phyloP scores from a whole-genome alignment of 2,329 filamentous ascomycete species.

The Colletotrichum noveboracense region DNA sequence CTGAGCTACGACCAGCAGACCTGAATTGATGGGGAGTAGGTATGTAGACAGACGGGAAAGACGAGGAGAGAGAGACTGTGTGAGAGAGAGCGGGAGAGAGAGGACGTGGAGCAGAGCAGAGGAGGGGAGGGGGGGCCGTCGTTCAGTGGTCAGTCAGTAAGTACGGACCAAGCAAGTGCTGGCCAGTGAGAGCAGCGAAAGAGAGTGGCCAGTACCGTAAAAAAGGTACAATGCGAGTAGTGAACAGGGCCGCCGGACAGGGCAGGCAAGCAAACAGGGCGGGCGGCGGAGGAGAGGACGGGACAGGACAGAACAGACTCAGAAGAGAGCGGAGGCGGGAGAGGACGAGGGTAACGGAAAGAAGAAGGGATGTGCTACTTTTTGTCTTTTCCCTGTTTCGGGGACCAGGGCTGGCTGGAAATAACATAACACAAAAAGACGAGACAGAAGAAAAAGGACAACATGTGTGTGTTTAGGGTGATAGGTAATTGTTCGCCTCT shows the following conservation, averaged over 20 bases:
- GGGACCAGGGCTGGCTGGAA: background rate
- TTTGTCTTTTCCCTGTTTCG: slow-evolving; percentile 9
- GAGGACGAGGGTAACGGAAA: slow-evolving; percentile 2
- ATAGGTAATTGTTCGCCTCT: background rate
- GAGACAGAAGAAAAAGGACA: background rate
- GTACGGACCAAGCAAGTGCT: background rate
- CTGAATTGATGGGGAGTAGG: background rate
- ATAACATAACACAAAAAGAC: background rate
- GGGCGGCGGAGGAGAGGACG: background rate
- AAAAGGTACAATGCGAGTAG: background rate
- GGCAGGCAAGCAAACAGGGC: background rate
- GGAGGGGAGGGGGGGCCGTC: background rate
- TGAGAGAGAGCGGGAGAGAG: background rate
- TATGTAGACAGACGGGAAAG: background rate
- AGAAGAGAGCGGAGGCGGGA: background rate
- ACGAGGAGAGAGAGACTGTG: background rate
- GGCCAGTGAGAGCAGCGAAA: background rate
- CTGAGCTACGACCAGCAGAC: background rate
- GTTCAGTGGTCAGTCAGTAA: background rate
- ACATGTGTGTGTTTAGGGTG: background rate
- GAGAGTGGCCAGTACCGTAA: background rate
- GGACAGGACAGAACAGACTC: background rate
- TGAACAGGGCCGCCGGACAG: background rate
- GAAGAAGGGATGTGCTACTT: slow-evolving; percentile 6
- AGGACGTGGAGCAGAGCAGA: background rate